phyloP scores from a whole-genome alignment of 331 rosid species.

The Quercus phellos region DNA sequence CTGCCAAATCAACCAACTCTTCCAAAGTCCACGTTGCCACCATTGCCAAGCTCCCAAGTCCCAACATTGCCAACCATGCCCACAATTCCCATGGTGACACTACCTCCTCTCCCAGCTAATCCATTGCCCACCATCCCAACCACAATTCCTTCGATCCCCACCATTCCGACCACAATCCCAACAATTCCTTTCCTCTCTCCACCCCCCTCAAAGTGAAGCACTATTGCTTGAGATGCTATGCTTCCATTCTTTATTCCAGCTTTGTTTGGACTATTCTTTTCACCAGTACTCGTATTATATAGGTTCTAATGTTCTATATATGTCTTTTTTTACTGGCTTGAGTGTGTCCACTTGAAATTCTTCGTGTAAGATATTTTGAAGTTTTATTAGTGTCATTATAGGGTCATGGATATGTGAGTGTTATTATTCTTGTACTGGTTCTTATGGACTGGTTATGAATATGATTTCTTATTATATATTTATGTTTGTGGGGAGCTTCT shows the following conservation, averaged over 20 bases:
- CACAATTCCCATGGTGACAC: too few species aligned
- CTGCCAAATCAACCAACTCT: constrained; percentile 18
- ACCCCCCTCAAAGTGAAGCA: constrained; percentile 37
- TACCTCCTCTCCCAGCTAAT: too few species aligned
- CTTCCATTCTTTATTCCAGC: neutral
- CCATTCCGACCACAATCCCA: too few species aligned
- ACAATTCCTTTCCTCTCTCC: constrained; percentile 17
- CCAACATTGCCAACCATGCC: too few species aligned
- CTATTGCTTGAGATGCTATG: neutral
- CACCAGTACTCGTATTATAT: neutral
- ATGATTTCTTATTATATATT: neutral
- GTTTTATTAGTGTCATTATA: neutral
- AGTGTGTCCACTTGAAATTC: neutral
- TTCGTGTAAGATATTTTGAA: neutral
- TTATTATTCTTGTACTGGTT: neutral
- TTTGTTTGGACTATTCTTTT: neutral
- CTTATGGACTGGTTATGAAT: neutral
- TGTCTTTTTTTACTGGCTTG: neutral
- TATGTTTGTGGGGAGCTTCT: too few species aligned
- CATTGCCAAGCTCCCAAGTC: neutral
- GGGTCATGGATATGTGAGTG: neutral
- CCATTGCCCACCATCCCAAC: too few species aligned
- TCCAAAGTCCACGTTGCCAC: constrained; percentile 6
- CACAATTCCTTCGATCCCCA: too few species aligned
- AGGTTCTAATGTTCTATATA: neutral